These are phyloP conservation scores for Penicillium sp. DNA, from an alignment of 2,329 filamentous ascomycete genomes.

Conservation along the genomic window DNA sequence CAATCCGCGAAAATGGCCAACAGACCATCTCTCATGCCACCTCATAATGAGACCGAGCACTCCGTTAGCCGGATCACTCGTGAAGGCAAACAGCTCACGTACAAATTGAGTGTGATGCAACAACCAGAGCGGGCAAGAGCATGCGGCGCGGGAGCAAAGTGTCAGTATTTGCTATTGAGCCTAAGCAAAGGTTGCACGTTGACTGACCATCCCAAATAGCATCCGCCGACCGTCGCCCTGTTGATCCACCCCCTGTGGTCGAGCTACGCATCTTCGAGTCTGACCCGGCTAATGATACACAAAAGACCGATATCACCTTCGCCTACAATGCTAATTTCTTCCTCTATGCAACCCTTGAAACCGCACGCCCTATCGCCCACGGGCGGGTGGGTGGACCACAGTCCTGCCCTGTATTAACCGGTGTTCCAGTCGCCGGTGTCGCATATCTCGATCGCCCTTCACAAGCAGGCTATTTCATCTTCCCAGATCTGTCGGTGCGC, in stretches of 20 bases:
- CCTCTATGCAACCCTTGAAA: slow-evolving; percentile 83
- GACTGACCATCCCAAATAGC: slow-evolving; percentile 41
- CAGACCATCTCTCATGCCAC: slow-evolving; percentile 31
- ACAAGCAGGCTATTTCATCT: slow-evolving; percentile 85
- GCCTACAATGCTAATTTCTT: slow-evolving; percentile 96
- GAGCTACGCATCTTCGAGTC: slow-evolving; percentile 77
- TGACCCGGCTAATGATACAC: slow-evolving; percentile 46
- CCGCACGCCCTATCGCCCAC: slow-evolving; percentile 72
- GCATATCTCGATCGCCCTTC: slow-evolving; percentile 83
- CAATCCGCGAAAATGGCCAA: slow-evolving; percentile 35
- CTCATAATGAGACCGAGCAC: slow-evolving; percentile 49
- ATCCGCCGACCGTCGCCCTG: slow-evolving; percentile 78
- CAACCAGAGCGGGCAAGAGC: slow-evolving; percentile 89
- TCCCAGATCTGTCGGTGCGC: slow-evolving; percentile 88
- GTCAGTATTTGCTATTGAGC: slow-evolving; percentile 44
- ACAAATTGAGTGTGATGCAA: slow-evolving; percentile 77
- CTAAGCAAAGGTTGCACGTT: not conserved
- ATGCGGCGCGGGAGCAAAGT: slow-evolving; percentile 90
- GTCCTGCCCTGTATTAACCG: slow-evolving; percentile 74
- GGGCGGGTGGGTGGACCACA: slow-evolving; percentile 64
- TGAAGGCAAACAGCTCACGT: slow-evolving; percentile 68
- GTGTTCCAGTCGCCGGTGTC: slow-evolving; percentile 89
- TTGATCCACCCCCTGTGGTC: slow-evolving; percentile 90
- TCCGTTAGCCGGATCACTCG: slow-evolving; percentile 54
- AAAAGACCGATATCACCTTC: slow-evolving; percentile 67